Base-by-base conservation (phyloP, 352 stramenopile species). In the Paralagenidium karlingii region DNA sequence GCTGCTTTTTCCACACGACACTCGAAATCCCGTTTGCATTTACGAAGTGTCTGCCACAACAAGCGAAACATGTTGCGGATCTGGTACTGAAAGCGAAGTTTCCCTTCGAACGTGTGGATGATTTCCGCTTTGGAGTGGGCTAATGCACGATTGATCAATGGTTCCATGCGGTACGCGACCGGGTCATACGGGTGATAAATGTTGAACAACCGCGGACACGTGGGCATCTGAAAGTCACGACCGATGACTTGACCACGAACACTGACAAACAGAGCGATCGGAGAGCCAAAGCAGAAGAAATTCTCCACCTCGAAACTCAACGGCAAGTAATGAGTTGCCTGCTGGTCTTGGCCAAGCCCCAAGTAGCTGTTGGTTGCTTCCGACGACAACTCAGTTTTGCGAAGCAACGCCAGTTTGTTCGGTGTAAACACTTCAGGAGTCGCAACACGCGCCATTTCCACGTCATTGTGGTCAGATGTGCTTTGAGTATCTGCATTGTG, bases 131-230 rank as follows among this genome's bases (percentile, higher is more conserved):
- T 87, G n/a, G 74, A 86, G 43, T 86, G 45, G 5, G 76, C 73
- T 18, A 68, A 71, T 4, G 36, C 40, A 13, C 71, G 59, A 39
- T 94, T 86, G 39, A 97, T 48, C n/a, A 97, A 76, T 18, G 91
- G 91, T 58, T 98, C 91, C 47, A 98, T 94, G 34, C 91, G 75
- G 57, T 98, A 98, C 24, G 89, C 85, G 3, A 98, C 86, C 2
- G 88, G 87, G 64, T 98, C 91, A 58, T 84, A 92, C 34, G 87
- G 87, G 53, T 96, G 84, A 49, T 96, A 97, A 25, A 98, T 94
- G 53, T 98, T 98, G 59, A 95, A 97, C 16, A 96, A 43, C 15
- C 69, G 63, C 10, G 53, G 53, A 50, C 81, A 94, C 7, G 78
- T 89, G 24, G 76, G 75, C 11, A 96, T 59, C 27, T 47, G 51